Percentiles rank a stretch among this genome's conserved stretches.
These are phyloP conservation scores for Mycena latifolia DNA, from an alignment of 768 basidiomycete genomes.

Conservation along the genomic window DNA sequence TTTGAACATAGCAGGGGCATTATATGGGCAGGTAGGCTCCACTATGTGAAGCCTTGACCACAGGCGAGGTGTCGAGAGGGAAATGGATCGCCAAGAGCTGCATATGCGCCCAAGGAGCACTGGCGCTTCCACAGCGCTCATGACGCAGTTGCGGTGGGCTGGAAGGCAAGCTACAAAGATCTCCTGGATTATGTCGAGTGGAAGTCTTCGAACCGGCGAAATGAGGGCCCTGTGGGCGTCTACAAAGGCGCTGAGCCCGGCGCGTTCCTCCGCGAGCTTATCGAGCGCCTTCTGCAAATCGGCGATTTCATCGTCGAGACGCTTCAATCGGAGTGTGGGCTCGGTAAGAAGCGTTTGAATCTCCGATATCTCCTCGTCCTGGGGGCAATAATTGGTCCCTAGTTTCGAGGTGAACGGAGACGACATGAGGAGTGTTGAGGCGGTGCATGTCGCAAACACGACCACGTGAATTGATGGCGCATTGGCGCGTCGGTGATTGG, in stretches of 20 bases:
- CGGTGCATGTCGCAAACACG: not conserved
- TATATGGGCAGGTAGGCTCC: constrained; percentile 10
- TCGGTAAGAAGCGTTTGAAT: constrained; percentile 11
- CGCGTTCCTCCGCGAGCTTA: constrained; percentile 3
- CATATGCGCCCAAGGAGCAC: constrained; percentile 5
- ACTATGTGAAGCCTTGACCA: constrained; percentile 36
- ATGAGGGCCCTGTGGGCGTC: constrained; percentile 5
- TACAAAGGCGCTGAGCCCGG: not conserved
- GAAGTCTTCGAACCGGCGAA: not conserved
- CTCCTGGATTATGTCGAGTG: constrained; percentile 6
- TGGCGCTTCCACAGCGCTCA: constrained; percentile 10
- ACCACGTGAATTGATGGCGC: too few relatives aligned
- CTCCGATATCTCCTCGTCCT: constrained; percentile 10
- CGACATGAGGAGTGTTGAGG: constrained; percentile 1
- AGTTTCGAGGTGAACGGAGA: constrained; percentile 17
- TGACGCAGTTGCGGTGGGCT: constrained; percentile 10
- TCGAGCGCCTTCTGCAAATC: constrained; percentile 4
- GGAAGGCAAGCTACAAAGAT: constrained; percentile 5
- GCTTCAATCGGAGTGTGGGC: not conserved
- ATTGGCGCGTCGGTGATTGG: too few relatives aligned
- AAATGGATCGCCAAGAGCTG: not conserved
- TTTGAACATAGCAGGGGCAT: not conserved
- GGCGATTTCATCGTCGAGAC: constrained; percentile 13
- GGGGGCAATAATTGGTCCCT: constrained; percentile 25
- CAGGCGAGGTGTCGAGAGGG: constrained; percentile 37